phyloP scores from a whole-genome alignment of 257 asterid species.

The Salvia splendens region DNA sequence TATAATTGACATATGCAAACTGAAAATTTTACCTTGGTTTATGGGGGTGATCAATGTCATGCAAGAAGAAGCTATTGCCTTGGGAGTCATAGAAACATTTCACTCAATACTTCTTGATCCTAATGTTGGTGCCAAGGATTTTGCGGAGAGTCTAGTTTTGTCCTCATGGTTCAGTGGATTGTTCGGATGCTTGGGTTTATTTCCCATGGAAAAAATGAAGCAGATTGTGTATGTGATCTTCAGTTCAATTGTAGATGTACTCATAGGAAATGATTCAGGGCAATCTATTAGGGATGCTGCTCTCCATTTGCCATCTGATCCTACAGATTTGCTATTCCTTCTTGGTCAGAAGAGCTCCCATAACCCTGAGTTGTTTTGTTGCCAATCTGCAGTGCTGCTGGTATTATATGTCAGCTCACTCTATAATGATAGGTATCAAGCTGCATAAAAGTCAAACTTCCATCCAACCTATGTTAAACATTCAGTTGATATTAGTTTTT shows the following conservation, averaged over 20 bases:
- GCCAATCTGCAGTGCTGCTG: constrained; percentile 77
- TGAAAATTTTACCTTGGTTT: constrained; percentile 79
- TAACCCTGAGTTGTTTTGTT: constrained; percentile 55
- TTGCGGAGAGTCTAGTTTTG: constrained; percentile 59
- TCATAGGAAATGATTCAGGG: constrained; percentile 71
- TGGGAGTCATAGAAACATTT: constrained; percentile 78
- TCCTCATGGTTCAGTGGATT: constrained; percentile 84
- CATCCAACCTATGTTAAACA: not conserved
- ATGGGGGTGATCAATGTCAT: constrained; percentile 48
- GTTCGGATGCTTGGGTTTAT: constrained; percentile 87
- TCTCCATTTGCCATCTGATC: constrained; percentile 78
- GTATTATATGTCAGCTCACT: constrained; percentile 73
- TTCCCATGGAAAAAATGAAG: constrained; percentile 73
- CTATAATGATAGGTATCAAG: constrained; percentile 70
- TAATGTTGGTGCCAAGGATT: constrained; percentile 45
- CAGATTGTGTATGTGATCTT: constrained; percentile 63
- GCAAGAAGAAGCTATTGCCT: constrained; percentile 68
- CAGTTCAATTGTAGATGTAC: constrained; percentile 59
- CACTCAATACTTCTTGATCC: constrained; percentile 65
- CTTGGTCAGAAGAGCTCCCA: constrained; percentile 77
- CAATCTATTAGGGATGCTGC: constrained; percentile 68
- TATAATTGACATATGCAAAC: constrained; percentile 52
- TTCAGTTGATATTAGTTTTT: not conserved
- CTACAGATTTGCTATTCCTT: constrained; percentile 80
- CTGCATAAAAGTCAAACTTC: constrained; percentile 17